Base-by-base conservation (phyloP, 306 rosid genomes). In the Castanospermum australe region DNA sequence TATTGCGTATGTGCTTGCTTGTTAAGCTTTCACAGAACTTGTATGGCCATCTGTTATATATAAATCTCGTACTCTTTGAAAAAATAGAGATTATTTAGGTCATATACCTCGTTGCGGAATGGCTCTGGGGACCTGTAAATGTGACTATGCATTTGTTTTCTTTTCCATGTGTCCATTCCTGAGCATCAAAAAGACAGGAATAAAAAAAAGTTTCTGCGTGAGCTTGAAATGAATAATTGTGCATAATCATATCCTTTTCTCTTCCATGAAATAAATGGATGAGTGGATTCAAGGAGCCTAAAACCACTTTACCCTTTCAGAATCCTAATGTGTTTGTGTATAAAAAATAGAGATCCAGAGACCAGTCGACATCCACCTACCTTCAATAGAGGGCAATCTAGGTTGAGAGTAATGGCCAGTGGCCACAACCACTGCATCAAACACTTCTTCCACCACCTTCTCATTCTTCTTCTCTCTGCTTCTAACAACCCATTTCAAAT, bases 351-450 rank as follows among this genome's bases (percentile, higher is more conserved):
- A 62, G 28, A 70, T 15, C 35, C 8, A 61, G 45, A 54, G 71
- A 65, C 6, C 50, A 54, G 22, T 14, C 4, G 55, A 47, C 20
- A 44, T 18, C 8, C 15, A 21, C 54, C 3, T 71, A 91, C 99
- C 99, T 65, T 88, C 78, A 78, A 95, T 81, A 78, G 88, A 82
- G 28, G 99, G 98, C 78, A 95, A 73, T 82, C 84, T 91, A 55
- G 99, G 99, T 45, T 87, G 78, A 81, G 96, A 85, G 71, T 95
- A 95, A 84, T 95, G 99, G 44, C 99, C 99, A 48, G 79, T 82
- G 68, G 99, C 99, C 18, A 95, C 97, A 77, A 95, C 92, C 59
- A 95, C 96, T 25, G 98, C 93, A 85, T 95, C 98, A 78, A 92
- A 95, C 42, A 91, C 87, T 79, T 92, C 94, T 79, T 91, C 94